Evolutionary conservation across 129 eudicot species (phyloP), one percentile per base, ranked within the genome.

Genomic region (Rutidosis leptorrhynchoides): DNA sequence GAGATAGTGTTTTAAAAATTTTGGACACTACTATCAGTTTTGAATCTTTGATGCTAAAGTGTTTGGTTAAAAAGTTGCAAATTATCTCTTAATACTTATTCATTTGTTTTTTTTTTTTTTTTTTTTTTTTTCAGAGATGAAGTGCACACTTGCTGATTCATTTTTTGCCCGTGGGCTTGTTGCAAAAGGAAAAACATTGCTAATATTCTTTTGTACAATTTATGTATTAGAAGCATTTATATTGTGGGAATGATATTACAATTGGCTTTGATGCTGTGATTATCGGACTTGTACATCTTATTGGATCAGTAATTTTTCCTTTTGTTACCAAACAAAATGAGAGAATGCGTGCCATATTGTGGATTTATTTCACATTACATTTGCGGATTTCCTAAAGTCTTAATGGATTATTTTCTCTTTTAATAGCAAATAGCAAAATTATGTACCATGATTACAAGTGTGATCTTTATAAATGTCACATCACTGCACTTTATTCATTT

Each of bases 151-250:
- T 67, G 22, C 58, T 58, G 20, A 28, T 58, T 58, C 55, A 62
- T 57, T 67, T 74, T 75, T 75, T 75, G 79, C 49, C 64, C 74
- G 43, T 35, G 43, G 33, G 64, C 45, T 59, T 59, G 23, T 37
- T 64, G 77, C 64, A 19, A 37, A 53, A 40, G 74, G 74, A 51
- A 40, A 32, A 35, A 33, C 54, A 25, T 53, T 62, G 70, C 25
- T 56, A 32, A 35, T 67, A 48, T 67, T 67, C 79, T 43, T 43
- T 75, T 75, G 74, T 75, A 60, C 67, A 75, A 75, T 75, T 19
- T 67, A 32, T 74, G 74, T 59, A 58, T 65, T 15, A n/a, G 60
- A 5, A 48, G 45, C 53, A 11, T 51, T 51, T 32, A 54, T 11
- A 29, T 64, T 32, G 25, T 30, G 33, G 56, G 37, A 23, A 53